A percentile compares a stretch with the other conserved stretches of the same genome.
Evolutionary conservation across 345 rosid genomes (phyloP).

Genomic region (Linum lewisii): DNA sequence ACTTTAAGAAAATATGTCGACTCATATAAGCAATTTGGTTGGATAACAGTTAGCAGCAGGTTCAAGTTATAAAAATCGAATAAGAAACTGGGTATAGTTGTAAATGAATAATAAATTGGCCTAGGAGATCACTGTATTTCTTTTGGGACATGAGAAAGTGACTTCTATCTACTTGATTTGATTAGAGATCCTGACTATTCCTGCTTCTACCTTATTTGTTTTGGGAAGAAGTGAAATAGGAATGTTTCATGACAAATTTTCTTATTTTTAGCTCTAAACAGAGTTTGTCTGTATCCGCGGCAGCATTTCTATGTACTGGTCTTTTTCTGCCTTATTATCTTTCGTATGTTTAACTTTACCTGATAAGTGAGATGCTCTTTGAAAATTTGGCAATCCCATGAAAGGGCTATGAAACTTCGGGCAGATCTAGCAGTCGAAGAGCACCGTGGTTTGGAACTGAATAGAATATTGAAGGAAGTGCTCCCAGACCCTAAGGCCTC

Average conservation of each 20-base stretch:
- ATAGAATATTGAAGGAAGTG: conserved; percentile 54
- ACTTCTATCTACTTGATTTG: no score
- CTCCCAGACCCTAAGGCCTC: conserved; percentile 41
- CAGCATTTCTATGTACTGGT: neutral
- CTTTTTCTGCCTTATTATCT: neutral
- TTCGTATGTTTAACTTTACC: neutral
- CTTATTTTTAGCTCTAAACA: no score
- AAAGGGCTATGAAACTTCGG: conserved; percentile 52
- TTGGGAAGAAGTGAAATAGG: no score
- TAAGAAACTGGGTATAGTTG: no score
- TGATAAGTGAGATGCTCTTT: conserved; percentile 6
- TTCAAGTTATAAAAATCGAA: neutral
- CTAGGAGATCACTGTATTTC: no score
- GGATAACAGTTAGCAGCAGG: neutral
- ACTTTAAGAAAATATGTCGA: neutral
- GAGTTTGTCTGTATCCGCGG: no score
- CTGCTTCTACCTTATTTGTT: neutral
- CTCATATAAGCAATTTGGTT: neutral
- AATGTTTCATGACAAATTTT: no score
- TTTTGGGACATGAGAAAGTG: no score
- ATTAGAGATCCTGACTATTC: no score
- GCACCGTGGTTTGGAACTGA: conserved; percentile 46
- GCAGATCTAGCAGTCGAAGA: conserved; percentile 58
- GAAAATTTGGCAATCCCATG: conserved; percentile 37
- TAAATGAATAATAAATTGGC: no score